Evolutionary conservation across 371 early-diverging fungal genomes (phyloP), one percentile per base, ranked within the genome.

Genomic region (Circinella umbellata): DNA sequence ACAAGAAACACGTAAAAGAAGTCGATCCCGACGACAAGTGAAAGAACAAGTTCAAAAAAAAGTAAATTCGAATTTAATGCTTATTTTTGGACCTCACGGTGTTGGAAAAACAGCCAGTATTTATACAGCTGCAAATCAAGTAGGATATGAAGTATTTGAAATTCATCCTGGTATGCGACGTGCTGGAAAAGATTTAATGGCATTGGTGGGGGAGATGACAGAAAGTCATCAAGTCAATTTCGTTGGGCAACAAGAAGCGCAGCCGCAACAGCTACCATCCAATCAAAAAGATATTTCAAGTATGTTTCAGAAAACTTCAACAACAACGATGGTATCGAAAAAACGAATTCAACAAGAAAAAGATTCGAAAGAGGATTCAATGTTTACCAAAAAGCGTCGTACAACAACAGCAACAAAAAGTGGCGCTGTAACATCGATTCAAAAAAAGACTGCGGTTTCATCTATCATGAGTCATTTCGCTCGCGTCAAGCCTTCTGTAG

Each of bases 31-130:
- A 42, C 42, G 11, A 11, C 42, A 42, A 11, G 11, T 42, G 9
- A 42, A 42, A 42, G 42, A 11, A 37, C 47, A 35, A 47, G 39
- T 10, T n/a, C 20, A 63, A 11, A 42, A 42, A 42, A 42, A 42
- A 9, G 72, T 51, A 62, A 48, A 34, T 27, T 76, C 74, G n/a
- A 86, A 82, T 70, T 67, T 89, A n/a, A 80, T 90, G 34, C 72
- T 93, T 3, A 65, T 95, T 4, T 78, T 85, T 7, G 95, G 95
- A 0, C 88, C 87, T 0, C 69, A 82, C 9, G 93, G 94, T 4
- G 76, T 83, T 47, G 91, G 95, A 35, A 94, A 94, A 63, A 91
- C 94, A 3, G 89, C 93, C 1, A 75, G 90, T 0, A 90, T 94
- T 1, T 87, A 89, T 66, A 91, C 93, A 0, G 88, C 85, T 18